phyloP scores from a whole-genome alignment of 805 yeast genomes.

The Yarrowia sp. region DNA sequence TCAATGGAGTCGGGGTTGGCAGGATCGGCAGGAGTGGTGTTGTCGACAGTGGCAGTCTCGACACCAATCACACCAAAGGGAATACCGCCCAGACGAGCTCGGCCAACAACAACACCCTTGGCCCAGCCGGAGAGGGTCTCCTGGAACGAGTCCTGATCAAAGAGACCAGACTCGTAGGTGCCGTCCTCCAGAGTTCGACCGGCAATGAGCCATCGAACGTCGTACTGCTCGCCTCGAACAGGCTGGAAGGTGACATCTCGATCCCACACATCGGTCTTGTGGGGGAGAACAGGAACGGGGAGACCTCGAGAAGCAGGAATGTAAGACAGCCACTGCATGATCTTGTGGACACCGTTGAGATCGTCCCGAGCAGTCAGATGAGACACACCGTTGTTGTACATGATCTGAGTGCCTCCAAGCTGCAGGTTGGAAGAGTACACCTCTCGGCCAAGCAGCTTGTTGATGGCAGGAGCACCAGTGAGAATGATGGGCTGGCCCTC shows the following conservation, averaged over 20 bases:
- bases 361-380: constrained; percentile 97
- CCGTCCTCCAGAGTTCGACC: constrained; percentile 78
- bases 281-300: constrained; percentile 85
- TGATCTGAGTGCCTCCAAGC: constrained; percentile 98
- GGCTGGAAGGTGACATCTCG: constrained; percentile 88
- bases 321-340: constrained; percentile 94
- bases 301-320: constrained; percentile 88
- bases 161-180: constrained; percentile 81
- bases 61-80: constrained; percentile 98
- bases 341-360: constrained; percentile 92
- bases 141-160: constrained; percentile 91
- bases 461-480: constrained; percentile 99
- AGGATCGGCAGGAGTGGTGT: constrained; percentile 95
- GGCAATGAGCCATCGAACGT: constrained; percentile 92
- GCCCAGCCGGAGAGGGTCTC: constrained; percentile 99
- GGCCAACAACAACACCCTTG: constrained; percentile 96
- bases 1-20: constrained; percentile 97
- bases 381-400: constrained; percentile 98
- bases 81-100: constrained; percentile 98
- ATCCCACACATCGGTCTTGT: constrained; percentile 84
- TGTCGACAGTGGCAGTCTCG: constrained; percentile 89
- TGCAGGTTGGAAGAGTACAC: constrained; percentile 96
- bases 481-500: constrained; percentile 98
- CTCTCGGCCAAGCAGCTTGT: constrained; percentile 94
- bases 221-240: constrained; percentile 72